Conservation (phyloP, 139 green algal genomes). For the Chlorokybus atmophyticus region DNA sequence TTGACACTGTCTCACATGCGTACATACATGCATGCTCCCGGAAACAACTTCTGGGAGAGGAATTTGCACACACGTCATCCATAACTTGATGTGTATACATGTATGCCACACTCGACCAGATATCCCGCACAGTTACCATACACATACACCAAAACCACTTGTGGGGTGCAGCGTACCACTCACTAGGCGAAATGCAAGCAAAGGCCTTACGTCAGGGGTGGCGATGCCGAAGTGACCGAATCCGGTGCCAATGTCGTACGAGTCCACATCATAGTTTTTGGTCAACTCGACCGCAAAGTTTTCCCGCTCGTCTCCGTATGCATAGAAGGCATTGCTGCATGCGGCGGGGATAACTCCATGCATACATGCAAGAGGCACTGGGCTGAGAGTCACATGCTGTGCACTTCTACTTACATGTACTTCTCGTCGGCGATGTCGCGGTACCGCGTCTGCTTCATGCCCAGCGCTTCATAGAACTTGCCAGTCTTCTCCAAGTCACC, state of each 20-base stretch:
- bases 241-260: conserved; percentile 57
- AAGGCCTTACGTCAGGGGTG: conserved; percentile 47
- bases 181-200: neutral
- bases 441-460: too few species aligned
- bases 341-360: too few species aligned
- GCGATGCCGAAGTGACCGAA: conserved; percentile 85
- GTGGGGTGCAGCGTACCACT: too few species aligned
- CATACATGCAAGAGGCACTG: too few species aligned
- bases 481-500: too few species aligned
- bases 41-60: neutral
- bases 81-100: neutral
- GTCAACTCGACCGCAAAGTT: conserved; percentile 73
- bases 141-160: neutral
- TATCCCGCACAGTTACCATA: neutral
- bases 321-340: too few species aligned
- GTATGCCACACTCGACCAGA: neutral
- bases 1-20: neutral
- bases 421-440: too few species aligned
- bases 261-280: conserved; percentile 63
- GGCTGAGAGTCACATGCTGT: too few species aligned
- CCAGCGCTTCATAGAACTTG: too few species aligned
- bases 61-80: neutral
- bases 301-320: conserved; percentile 63
- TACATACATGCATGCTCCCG: neutral
- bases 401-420: too few species aligned